Evolutionary conservation across 306 rosid species (phyloP), one percentile per base, ranked within the genome.

Genomic region (Fragaria nilgerrensis): DNA sequence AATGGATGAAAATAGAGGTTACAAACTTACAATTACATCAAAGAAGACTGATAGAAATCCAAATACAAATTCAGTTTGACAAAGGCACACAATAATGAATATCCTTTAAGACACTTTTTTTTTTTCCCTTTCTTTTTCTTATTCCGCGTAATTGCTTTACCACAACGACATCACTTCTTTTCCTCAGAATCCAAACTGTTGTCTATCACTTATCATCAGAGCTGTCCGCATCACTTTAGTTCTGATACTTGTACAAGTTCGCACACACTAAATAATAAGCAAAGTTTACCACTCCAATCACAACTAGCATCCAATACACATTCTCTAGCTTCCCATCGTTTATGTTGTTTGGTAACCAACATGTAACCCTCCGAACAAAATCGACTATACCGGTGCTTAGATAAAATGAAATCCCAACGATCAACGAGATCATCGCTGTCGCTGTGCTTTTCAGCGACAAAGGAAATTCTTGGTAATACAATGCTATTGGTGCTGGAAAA

Each of bases 391-490:
- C 86, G 0, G 89, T 81, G 58, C 92, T 80, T 0, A 87, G 34
- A 67, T 86, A 91, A 75, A 52, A 87, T 6, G 85, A 11, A 14
- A 87, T 79, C 3, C 81, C 93, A 9, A 87, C 41, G 7, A 87
- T 23, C 74, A 86, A 1, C 0, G 90, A 80, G 25, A 87, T 79
- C 93, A 86, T 82, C 14, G 96, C 84, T 1, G 88, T 89, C 9
- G 92, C 82, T 12, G 91, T 87, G 76, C 77, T 86, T 45, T 68
- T 17, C 3, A 89, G 59, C 22, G 93, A 82, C 12, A 29, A 37
- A 20, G 90, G 96, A 69, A 91, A 87, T 49, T 91, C 87, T 65
- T 92, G 94, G 52, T 87, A 89, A 36, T 87, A 92, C 27, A 92
- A 80, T 27, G 86, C 70, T 69, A 88, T 88, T 76, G 87, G 93